Evolutionary conservation across 768 basidiomycete species (phyloP), one percentile per base, ranked within the genome.

Genomic region (Tulasnella sp.): DNA sequence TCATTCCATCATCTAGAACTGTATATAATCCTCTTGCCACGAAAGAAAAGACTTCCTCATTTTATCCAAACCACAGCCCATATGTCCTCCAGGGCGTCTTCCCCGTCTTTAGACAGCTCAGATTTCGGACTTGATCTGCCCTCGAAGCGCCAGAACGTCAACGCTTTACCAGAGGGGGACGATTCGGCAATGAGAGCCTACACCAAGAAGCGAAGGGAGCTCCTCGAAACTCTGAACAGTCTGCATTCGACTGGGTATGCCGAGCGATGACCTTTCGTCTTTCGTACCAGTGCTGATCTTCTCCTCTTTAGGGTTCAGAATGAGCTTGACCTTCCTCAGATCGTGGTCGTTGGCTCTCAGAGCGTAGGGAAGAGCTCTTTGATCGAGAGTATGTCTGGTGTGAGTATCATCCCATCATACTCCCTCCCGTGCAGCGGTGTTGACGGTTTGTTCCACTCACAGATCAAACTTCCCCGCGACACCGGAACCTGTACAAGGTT

Each of bases 401-500:
- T 64, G 45, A 32, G 63, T 26, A n/a, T n/a, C n/a, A n/a, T n/a
- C 7, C 21, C 26, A 17, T 43, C 11, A n/a, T 27, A 21, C 17
- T 1, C 44, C 7, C 13, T 19, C 30, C 2, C 7, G 11, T 29
- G n/a, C 15, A 26, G 13, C 7, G 1, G n/a, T 21, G 17, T 42
- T 26, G 19, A 11, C 17, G 19, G 8, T 13, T n/a, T n/a, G n/a
- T n/a, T 34, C 45, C 4, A n/a, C n/a, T 49, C 24, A 17, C 84
- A 85, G 0, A 79, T 88, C 17, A 83, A 78, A 0, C 71, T 88
- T 0, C 85, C 85, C 23, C 77, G 85, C 9, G 83, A 82, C 0
- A 74, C 80, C n/a, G 86, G 86, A 0, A 87, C 86, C 0, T 88
- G 86, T 62, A 89, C 86, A 0, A 75, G 86, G 86, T 82, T 38